Conservation (phyloP, 345 rosid genomes). For the Hypericum perforatum region DNA sequence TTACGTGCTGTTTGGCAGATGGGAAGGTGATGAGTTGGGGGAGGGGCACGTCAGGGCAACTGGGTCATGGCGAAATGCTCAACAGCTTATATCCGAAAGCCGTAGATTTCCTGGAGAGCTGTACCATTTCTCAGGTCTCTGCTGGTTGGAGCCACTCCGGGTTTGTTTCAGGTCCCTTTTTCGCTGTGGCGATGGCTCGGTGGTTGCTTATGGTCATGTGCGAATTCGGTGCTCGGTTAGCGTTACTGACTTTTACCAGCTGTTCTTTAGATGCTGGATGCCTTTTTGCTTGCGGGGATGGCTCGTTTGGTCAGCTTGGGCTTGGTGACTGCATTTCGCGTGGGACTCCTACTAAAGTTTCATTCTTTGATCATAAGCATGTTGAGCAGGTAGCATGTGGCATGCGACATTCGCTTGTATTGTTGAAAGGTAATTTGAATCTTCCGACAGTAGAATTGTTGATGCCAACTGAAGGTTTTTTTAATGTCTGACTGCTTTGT, state of each 20-base stretch:
- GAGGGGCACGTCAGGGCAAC: conserved; percentile 85
- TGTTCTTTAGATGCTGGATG: conserved; percentile 33
- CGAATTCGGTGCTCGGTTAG: neutral
- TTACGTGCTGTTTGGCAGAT: conserved; percentile 19
- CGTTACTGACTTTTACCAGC: neutral
- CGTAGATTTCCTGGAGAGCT: conserved; percentile 16
- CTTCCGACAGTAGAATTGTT: neutral
- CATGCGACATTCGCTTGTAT: conserved; percentile 87
- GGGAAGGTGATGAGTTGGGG: conserved; percentile 84
- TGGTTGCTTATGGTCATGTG: neutral
- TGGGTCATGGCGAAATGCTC: conserved; percentile 63
- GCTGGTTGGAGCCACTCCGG: too few species aligned
- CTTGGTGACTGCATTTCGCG: conserved; percentile 53
- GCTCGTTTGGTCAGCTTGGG: conserved; percentile 94
- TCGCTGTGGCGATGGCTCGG: too few species aligned
- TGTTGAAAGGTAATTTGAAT: conserved; percentile 47
- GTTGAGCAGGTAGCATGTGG: conserved; percentile 73
- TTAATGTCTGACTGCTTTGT: too few species aligned
- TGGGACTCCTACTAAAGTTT: conserved; percentile 47
- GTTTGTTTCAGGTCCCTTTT: conserved; percentile 32
- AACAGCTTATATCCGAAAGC: conserved; percentile 14
- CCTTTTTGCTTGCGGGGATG: conserved; percentile 81
- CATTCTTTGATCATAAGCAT: conserved; percentile 38
- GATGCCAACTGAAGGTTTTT: neutral
- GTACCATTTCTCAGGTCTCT: neutral